A percentile compares a stretch with the other conserved stretches of the same genome.
These are phyloP conservation scores for Adansonia grandidieri DNA, from an alignment of 441 rosid genomes.

Conservation along the genomic window DNA sequence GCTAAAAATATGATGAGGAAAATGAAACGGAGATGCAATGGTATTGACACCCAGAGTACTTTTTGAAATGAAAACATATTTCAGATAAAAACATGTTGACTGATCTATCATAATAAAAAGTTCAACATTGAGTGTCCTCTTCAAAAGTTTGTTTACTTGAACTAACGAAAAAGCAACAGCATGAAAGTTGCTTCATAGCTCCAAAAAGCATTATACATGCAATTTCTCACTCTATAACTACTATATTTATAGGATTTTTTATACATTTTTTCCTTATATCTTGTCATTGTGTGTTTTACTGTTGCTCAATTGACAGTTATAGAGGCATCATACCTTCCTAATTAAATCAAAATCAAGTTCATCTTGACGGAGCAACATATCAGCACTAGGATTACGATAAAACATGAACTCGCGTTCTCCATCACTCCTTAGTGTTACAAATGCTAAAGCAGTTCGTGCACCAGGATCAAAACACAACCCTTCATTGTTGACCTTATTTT, in stretches of 20 bases:
- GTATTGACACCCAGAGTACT: background rate
- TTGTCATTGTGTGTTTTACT: background rate
- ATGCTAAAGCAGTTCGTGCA: conserved; percentile 92
- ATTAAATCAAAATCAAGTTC: conserved; percentile 85
- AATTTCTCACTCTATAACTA: background rate
- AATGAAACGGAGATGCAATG: background rate
- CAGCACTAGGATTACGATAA: conserved; percentile 96
- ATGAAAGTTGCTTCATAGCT: conserved; percentile 9
- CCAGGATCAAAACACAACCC: conserved; percentile 91
- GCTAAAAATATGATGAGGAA: background rate
- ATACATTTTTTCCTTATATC: background rate
- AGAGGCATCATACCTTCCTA: conserved; percentile 56
- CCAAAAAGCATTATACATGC: background rate
- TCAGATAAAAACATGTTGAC: background rate
- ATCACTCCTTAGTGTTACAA: conserved; percentile 78
- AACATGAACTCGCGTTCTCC: conserved; percentile 98
- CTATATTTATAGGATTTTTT: background rate
- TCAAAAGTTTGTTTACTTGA: background rate
- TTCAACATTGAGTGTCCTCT: background rate
- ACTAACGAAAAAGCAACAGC: background rate
- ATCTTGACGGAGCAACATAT: conserved; percentile 79
- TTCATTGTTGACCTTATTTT: conserved; percentile 75
- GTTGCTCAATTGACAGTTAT: background rate
- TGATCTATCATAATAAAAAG: background rate
- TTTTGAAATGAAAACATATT: background rate